These are phyloP conservation scores for Sechiopsis laciniata DNA, from an alignment of 306 rosid species.

Conservation along the genomic window DNA sequence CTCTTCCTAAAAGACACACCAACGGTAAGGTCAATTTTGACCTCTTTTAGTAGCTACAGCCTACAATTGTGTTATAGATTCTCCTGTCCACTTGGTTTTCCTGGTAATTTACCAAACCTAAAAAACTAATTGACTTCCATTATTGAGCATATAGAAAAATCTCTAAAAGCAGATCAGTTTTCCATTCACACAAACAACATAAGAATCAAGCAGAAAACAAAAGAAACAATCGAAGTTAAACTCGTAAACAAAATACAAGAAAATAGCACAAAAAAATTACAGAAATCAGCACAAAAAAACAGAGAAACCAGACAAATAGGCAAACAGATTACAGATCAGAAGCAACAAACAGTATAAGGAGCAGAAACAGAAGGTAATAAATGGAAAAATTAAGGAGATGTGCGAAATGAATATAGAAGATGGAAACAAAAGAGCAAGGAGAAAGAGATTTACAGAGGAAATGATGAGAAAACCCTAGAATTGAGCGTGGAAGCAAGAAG, in stretches of 20 bases:
- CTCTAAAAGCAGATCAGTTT: background rate
- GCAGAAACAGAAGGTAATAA: background rate
- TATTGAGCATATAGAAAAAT: background rate
- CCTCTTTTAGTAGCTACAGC: background rate
- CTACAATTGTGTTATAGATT: background rate
- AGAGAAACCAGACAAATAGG: background rate
- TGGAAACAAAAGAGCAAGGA: background rate
- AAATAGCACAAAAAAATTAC: background rate
- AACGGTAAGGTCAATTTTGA: background rate
- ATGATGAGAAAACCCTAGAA: conserved; percentile 9
- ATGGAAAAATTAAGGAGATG: too few relatives aligned
- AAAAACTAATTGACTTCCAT: background rate
- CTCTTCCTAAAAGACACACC: background rate
- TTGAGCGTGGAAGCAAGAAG: background rate
- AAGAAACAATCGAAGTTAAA: background rate
- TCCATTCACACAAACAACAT: background rate
- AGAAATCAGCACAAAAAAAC: background rate
- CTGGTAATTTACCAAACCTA: background rate
- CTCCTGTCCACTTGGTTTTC: background rate
- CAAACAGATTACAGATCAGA: background rate
- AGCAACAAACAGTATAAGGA: background rate
- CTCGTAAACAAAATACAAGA: background rate
- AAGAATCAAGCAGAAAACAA: background rate
- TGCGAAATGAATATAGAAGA: background rate
- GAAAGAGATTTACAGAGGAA: background rate